These are phyloP conservation scores for Panicum hallii DNA, from an alignment of 202 grass and related monocot species.

Conservation along the genomic window DNA sequence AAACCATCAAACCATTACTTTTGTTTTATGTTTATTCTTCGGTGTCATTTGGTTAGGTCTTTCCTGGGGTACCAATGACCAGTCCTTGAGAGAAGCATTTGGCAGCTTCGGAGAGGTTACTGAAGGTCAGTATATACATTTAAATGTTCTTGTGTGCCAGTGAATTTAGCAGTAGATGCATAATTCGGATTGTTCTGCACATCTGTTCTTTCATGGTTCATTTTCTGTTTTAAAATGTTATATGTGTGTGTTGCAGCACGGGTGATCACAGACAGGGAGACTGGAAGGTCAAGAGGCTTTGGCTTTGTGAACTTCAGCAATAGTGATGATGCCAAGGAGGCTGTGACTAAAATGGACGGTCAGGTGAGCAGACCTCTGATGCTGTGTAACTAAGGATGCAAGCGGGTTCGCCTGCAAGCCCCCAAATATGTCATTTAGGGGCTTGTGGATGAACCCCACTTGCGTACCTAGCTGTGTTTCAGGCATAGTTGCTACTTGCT, in stretches of 20 bases:
- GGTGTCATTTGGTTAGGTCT: constrained; percentile 56
- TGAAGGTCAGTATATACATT: constrained; percentile 60
- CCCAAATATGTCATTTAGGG: too few relatives aligned
- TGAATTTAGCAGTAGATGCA: background rate
- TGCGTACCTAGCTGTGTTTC: background rate
- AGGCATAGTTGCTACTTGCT: background rate
- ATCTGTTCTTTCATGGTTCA: background rate
- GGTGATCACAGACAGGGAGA: constrained; percentile 69
- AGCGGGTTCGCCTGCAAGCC: too few relatives aligned
- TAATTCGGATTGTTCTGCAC: background rate
- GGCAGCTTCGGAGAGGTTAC: constrained; percentile 61
- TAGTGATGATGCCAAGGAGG: constrained; percentile 53
- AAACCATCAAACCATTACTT: background rate
- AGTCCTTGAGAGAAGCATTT: constrained; percentile 64
- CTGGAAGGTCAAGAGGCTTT: constrained; percentile 91
- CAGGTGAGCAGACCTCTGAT: constrained; percentile 55
- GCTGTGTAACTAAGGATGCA: background rate
- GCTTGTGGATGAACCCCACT: too few relatives aligned
- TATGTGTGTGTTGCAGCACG: constrained; percentile 51
- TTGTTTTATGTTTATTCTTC: background rate
- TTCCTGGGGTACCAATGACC: constrained; percentile 57
- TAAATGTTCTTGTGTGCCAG: background rate
- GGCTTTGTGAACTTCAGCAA: constrained; percentile 70
- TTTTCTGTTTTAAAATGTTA: background rate
- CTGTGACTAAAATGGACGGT: constrained; percentile 69